Evolutionary conservation across 78 protist species (phyloP).

Genomic region (Neovahlkampfia damariscottae): DNA sequence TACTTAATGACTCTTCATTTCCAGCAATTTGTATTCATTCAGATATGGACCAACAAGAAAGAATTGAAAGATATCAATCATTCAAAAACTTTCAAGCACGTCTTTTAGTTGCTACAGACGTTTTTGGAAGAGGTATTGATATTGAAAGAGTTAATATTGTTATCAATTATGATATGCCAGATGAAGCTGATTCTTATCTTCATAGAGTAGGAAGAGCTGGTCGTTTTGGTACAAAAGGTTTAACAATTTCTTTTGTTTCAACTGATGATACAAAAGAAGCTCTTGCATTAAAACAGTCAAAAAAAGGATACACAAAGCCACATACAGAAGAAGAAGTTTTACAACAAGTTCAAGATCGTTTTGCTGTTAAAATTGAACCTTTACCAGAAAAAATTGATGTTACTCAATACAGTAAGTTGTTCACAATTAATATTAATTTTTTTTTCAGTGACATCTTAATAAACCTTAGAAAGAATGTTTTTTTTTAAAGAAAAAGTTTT

Average conservation of each 20-base stretch:
- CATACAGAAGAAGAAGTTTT: slow-evolving; percentile 36
- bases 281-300: background rate
- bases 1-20: slow-evolving; percentile 72
- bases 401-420: background rate
- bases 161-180: slow-evolving; percentile 98
- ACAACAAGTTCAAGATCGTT: slow-evolving; percentile 81
- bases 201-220: slow-evolving; percentile 88
- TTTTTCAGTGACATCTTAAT: too few relatives aligned
- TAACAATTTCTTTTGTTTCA: slow-evolving; percentile 92
- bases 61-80: slow-evolving; percentile 53
- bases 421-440: too few relatives aligned
- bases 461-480: too few relatives aligned
- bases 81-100: slow-evolving; percentile 91
- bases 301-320: slow-evolving; percentile 7
- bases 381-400: background rate
- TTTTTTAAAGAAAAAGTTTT: too few relatives aligned
- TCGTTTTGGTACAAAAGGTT: slow-evolving; percentile 98
- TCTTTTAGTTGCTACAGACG: slow-evolving; percentile 94
- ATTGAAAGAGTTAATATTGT: slow-evolving; percentile 95
- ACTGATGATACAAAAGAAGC: slow-evolving; percentile 44
- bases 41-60: slow-evolving; percentile 60
- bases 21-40: slow-evolving; percentile 87
- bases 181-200: slow-evolving; percentile 76
- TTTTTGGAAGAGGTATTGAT: slow-evolving; percentile 98
- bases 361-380: slow-evolving; percentile 54